These are phyloP conservation scores for Teratosphaeria gauchensis DNA, from an alignment of 2,329 filamentous ascomycete genomes.

Conservation along the genomic window DNA sequence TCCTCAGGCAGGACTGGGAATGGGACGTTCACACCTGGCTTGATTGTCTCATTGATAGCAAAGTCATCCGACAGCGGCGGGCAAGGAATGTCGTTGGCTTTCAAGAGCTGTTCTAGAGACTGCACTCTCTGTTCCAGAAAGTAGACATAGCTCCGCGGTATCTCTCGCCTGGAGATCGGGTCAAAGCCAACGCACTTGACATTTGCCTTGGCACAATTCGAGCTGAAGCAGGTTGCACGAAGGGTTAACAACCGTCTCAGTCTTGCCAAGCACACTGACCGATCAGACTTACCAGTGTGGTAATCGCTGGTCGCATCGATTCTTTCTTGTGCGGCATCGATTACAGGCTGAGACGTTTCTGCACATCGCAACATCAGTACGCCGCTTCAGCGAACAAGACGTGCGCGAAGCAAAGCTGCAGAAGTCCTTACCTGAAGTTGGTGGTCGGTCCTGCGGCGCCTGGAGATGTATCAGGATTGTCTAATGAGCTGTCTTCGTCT, in stretches of 20 bases:
- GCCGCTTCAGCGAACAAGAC: background rate
- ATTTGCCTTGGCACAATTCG: conserved; percentile 53
- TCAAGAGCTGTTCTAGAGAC: conserved; percentile 70
- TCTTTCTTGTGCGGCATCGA: conserved; percentile 83
- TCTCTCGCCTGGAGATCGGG: conserved; percentile 91
- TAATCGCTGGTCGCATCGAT: conserved; percentile 85
- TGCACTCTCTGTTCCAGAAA: conserved; percentile 82
- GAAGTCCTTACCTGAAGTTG: background rate
- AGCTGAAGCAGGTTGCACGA: background rate
- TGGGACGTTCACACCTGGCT: conserved; percentile 27
- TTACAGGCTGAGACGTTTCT: conserved; percentile 77
- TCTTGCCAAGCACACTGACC: background rate
- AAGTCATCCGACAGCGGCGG: conserved; percentile 60
- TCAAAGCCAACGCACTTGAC: conserved; percentile 93
- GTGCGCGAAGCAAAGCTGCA: background rate
- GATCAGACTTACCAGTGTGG: conserved; percentile 77
- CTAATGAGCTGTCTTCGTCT: background rate
- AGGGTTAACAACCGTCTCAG: background rate
- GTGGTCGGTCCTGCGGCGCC: background rate
- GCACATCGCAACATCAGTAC: conserved; percentile 47
- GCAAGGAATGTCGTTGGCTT: conserved; percentile 59
- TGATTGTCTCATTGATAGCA: conserved; percentile 29
- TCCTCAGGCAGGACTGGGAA: conserved; percentile 19
- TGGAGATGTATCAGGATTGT: background rate
- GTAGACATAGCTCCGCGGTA: conserved; percentile 80